Evolutionary conservation across 2,329 filamentous ascomycete species (phyloP), one percentile per base, ranked within the genome.

Genomic region (Cryphonectria radicalis): DNA sequence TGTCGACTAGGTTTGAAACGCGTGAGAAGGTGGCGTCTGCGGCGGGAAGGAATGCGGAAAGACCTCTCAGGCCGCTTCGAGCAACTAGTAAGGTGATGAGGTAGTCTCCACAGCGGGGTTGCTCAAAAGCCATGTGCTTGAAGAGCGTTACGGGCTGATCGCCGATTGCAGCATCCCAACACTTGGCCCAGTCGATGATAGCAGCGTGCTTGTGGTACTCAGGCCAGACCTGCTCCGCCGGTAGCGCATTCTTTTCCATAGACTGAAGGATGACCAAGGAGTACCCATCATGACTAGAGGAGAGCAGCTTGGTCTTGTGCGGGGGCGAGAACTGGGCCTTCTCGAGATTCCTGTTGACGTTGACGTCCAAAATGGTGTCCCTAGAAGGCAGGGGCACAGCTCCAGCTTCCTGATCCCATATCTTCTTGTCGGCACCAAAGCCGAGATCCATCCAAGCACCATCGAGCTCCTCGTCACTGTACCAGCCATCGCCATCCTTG

Each of bases 31-130:
- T 46, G 25, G 63, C 11, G 40, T 53, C 63, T 2, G 42, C 63
- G 5, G 42, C 63, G n/a, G 63, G 63, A 32, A 65, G 40, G 25
- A 65, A 65, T 14, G 63, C 63, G 14, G 63, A 65, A 11, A 65
- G 63, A 14, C 63, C 63, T 43, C 63, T 28, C 40, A 65, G 63
- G 63, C 63, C 63, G 63, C 63, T 65, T 46, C 63, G 63, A 19
- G 63, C 63, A 13, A 65, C 63, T 5, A 65, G 25, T 14, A 65
- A 25, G 17, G 63, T 65, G 40, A 65, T 46, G n/a, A 65, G 63
- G 40, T 65, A 65, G 40, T 65, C 63, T 35, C 63, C 63, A 22
- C 63, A 65, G 42, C 63, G 63, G 11, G 63, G 63, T 28, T 65
- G 11, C 42, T 53, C 63, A 13, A 65, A 65, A 11, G 63, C 42